Evolutionary conservation across 176 grass and related monocot genomes (phyloP).

Genomic region (bread wheat (Triticum aestivum)): IWGSC_CS_RefSeq_v2.1 NC_057808.1:337268669-337269168

Average conservation of each 20-base stretch:
- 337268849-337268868: conserved; percentile 73
- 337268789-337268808: conserved; percentile 73
- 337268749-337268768: conserved; percentile 87
- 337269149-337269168: conserved; percentile 74
- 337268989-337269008: conserved; percentile 43
- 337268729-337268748: background rate
- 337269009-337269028: conserved; percentile 61
- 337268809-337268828: conserved; percentile 58
- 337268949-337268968: conserved; percentile 65
- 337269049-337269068: conserved; percentile 82
- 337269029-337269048: conserved; percentile 73
- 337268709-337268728: background rate
- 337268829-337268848: conserved; percentile 87
- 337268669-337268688: background rate
- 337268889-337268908: conserved; percentile 60
- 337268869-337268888: conserved; percentile 56
- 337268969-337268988: conserved; percentile 74
- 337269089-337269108: conserved; percentile 79
- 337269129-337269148: conserved; percentile 60
- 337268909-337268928: conserved; percentile 41
- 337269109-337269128: conserved; percentile 58
- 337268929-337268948: conserved; percentile 55
- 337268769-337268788: conserved; percentile 70
- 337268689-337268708: background rate
- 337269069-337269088: conserved; percentile 91